These are phyloP conservation scores for Alternaria triticina DNA, from an alignment of 2,329 filamentous ascomycete genomes.

Conservation along the genomic window DNA sequence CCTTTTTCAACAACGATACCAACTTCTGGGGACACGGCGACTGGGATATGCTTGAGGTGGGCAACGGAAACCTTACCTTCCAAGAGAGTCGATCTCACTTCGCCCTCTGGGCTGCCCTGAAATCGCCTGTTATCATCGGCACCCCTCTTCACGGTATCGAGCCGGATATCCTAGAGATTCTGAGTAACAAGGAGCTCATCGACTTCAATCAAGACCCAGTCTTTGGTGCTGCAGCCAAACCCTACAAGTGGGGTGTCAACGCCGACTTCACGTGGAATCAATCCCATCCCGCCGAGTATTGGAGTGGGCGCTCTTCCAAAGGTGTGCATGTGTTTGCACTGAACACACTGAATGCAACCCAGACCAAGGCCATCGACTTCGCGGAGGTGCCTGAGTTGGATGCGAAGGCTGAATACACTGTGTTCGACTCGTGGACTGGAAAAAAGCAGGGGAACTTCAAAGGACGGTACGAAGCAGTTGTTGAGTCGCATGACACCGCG, in stretches of 20 bases:
- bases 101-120: constrained; percentile 51
- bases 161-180: constrained; percentile 48
- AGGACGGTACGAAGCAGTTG: background rate
- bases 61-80: constrained; percentile 42
- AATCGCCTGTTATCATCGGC: constrained; percentile 54
- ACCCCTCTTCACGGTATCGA: constrained; percentile 47
- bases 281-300: constrained; percentile 36
- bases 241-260: constrained; percentile 58
- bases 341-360: constrained; percentile 26
- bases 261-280: constrained; percentile 58
- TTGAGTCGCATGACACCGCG: constrained; percentile 4
- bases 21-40: constrained; percentile 35
- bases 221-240: constrained; percentile 49
- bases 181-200: constrained; percentile 51
- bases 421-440: constrained; percentile 30
- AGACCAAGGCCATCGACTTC: constrained; percentile 23
- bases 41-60: constrained; percentile 46
- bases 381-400: constrained; percentile 30
- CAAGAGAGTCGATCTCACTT: constrained; percentile 47
- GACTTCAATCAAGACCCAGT: constrained; percentile 55
- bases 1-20: constrained; percentile 25
- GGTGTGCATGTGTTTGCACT: constrained; percentile 36
- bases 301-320: constrained; percentile 30
- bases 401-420: constrained; percentile 13
- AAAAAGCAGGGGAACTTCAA: constrained; percentile 7